Evolutionary conservation across 202 grass and related monocot genomes (phyloP).

Genomic region (Panicum hallii): DNA sequence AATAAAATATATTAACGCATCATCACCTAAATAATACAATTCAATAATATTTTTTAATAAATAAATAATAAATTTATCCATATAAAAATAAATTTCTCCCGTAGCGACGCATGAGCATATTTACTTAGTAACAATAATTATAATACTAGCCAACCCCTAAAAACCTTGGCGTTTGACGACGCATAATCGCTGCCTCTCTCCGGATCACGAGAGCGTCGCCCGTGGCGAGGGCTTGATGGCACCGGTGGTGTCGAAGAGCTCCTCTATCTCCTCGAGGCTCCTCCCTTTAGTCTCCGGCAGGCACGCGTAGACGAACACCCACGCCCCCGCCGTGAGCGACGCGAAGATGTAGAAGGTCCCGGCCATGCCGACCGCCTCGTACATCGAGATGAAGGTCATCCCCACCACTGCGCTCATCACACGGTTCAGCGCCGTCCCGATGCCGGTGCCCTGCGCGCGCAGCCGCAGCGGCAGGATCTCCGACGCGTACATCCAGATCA

Average conservation of each 20-base stretch:
- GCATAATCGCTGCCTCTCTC: background rate
- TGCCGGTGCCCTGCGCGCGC: constrained; percentile 69
- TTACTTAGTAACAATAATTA: too few species aligned
- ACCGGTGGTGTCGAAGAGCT: constrained; percentile 51
- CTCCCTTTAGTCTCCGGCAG: constrained; percentile 88
- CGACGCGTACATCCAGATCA: constrained; percentile 75
- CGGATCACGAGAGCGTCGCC: background rate
- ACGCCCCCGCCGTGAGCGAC: constrained; percentile 35
- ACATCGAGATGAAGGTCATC: constrained; percentile 83
- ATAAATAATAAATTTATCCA: too few species aligned
- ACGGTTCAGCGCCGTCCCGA: constrained; percentile 73
- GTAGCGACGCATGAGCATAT: too few species aligned
- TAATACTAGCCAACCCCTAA: too few species aligned
- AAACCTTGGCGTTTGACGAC: too few species aligned
- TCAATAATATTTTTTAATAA: too few species aligned
- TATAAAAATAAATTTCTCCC: too few species aligned
- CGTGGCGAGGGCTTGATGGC: background rate
- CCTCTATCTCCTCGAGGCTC: constrained; percentile 92
- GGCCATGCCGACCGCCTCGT: constrained; percentile 67
- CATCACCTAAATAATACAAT: too few species aligned
- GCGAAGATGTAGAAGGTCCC: constrained; percentile 86
- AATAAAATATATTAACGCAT: too few species aligned
- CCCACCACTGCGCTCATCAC: constrained; percentile 64
- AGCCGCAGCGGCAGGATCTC: constrained; percentile 84
- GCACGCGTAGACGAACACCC: constrained; percentile 69